These are phyloP conservation scores for Alternaria dauci DNA, from an alignment of 2,329 filamentous ascomycete genomes.

Conservation along the genomic window DNA sequence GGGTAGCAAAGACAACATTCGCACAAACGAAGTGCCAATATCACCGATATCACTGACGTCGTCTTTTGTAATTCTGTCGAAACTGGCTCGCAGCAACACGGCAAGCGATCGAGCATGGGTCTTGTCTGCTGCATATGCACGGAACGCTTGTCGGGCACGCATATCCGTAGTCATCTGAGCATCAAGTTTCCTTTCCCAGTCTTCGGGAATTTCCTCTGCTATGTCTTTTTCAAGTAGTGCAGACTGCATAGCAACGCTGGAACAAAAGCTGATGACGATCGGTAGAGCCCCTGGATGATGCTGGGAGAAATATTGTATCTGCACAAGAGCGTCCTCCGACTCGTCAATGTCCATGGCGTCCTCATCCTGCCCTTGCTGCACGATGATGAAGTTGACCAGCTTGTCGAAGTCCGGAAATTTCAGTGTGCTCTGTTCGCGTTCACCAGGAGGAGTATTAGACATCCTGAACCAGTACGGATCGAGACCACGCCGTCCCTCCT, in stretches of 20 bases:
- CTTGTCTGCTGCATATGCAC: constrained; percentile 55
- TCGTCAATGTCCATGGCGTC: constrained; percentile 47
- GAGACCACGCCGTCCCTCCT: constrained; percentile 88
- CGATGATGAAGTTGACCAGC: constrained; percentile 57
- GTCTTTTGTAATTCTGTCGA: constrained; percentile 55
- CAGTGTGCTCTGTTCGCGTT: constrained; percentile 29
- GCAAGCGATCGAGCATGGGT: constrained; percentile 50
- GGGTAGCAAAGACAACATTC: constrained; percentile 64
- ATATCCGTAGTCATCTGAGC: constrained; percentile 75
- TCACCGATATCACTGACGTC: constrained; percentile 54
- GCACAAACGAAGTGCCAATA: constrained; percentile 61
- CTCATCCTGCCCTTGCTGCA: constrained; percentile 44
- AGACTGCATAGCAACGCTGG: constrained; percentile 67
- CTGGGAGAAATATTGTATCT: constrained; percentile 44
- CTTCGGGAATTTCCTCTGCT: constrained; percentile 69
- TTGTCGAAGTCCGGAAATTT: constrained; percentile 55
- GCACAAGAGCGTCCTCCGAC: constrained; percentile 33
- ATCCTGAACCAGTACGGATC: constrained; percentile 78
- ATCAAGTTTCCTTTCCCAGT: constrained; percentile 85
- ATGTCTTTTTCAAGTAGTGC: constrained; percentile 59
- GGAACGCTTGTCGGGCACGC: constrained; percentile 67
- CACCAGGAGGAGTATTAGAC: constrained; percentile 58
- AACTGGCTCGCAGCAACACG: constrained; percentile 55
- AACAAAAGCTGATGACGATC: constrained; percentile 74
- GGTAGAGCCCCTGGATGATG: constrained; percentile 65